A percentile compares a stretch with the other conserved stretches of the same genome.
Evolutionary conservation across 108 stramenopile genomes (phyloP).

Genomic region (Conticribra guillardii): DNA sequence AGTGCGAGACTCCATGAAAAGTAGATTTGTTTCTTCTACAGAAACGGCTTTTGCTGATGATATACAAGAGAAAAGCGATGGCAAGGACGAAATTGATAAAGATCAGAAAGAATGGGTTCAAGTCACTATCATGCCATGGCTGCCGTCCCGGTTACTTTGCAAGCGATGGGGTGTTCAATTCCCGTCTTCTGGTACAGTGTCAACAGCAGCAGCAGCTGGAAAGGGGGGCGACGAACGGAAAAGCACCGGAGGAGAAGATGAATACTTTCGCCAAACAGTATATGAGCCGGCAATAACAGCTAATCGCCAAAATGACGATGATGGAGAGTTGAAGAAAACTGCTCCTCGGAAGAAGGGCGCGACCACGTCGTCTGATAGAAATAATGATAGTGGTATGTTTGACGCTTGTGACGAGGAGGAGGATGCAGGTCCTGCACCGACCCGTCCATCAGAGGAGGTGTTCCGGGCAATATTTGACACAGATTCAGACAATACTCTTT

Average conservation of each 20-base stretch:
- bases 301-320: constrained; percentile 2
- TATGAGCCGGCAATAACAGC: constrained; percentile 23
- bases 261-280: constrained; percentile 35
- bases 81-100: background rate
- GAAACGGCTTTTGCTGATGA: background rate
- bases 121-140: constrained; percentile 22
- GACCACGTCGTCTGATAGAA: background rate
- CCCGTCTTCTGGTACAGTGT: constrained; percentile 22
- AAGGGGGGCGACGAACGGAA: background rate
- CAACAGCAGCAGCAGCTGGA: background rate
- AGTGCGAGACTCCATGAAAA: constrained; percentile 53
- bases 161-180: constrained; percentile 49
- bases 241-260: constrained; percentile 26
- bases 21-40: constrained; percentile 42
- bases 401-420: constrained; percentile 5
- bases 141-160: constrained; percentile 45
- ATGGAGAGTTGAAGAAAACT: background rate
- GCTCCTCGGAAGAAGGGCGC: background rate
- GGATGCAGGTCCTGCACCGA: constrained; percentile 18
- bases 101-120: constrained; percentile 38
- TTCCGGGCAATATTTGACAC: constrained; percentile 49
- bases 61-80: background rate
- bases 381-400: background rate
- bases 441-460: constrained; percentile 30
- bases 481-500: constrained; percentile 46